Conservation (phyloP, 495 filamentous ascomycete genomes). For the Aspergillus sclerotioniger region DNA sequence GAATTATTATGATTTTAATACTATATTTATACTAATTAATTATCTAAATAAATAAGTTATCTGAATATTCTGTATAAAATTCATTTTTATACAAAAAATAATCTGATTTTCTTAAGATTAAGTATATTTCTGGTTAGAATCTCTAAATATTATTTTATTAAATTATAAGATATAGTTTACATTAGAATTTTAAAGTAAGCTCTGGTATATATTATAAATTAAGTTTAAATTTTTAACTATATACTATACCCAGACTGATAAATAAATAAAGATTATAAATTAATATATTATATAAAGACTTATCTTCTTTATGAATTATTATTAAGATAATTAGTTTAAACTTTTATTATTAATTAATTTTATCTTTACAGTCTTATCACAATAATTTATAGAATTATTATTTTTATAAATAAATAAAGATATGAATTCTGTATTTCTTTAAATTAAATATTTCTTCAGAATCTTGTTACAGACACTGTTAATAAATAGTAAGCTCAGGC, state of each 20-base stretch:
- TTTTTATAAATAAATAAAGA: too few species aligned
- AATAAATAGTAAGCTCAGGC: not conserved
- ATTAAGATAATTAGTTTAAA: not conserved
- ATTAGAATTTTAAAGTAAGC: too few species aligned
- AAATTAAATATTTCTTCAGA: not conserved
- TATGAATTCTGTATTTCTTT: not conserved
- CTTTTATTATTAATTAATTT: conserved; percentile 3
- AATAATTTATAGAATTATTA: not conserved
- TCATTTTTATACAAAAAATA: not conserved
- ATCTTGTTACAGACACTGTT: not conserved
- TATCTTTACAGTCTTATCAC: too few species aligned
- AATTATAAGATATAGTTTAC: not conserved
- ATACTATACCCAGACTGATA: not conserved
- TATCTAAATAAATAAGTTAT: too few species aligned
- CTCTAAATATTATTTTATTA: too few species aligned
- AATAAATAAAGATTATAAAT: conserved; percentile 1
- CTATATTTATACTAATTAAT: not conserved
- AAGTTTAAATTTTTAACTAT: not conserved
- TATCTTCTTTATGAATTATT: not conserved
- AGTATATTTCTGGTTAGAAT: too few species aligned
- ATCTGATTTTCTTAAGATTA: not conserved
- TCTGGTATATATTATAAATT: too few species aligned
- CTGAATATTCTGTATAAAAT: not conserved
- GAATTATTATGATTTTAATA: too few species aligned
- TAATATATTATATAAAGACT: not conserved